phyloP scores from a whole-genome alignment of 257 asterid species.

The Solanum microdontum region DNA sequence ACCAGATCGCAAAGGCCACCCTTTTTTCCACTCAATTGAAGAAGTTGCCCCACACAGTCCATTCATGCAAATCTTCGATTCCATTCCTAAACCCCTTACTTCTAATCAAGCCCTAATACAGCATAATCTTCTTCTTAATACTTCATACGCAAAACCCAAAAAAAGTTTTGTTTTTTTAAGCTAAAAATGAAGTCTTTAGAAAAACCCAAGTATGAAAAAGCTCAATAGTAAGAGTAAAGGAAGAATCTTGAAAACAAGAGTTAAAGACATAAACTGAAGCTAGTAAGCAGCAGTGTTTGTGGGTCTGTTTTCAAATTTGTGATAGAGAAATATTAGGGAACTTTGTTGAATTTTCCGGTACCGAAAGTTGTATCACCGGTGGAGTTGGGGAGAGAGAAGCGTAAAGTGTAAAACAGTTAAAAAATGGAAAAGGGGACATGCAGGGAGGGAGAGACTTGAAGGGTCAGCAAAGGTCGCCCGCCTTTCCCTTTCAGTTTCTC shows the following conservation, averaged over 20 bases:
- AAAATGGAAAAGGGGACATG: not conserved
- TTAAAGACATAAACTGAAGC: conserved; percentile 7
- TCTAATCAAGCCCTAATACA: not conserved
- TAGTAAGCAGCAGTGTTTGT: not conserved
- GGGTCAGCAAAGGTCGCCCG: conserved; percentile 11
- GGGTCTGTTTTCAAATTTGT: not conserved
- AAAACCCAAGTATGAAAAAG: not conserved
- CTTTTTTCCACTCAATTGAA: conserved; percentile 43
- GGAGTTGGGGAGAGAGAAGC: not conserved
- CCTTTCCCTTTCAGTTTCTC: not conserved
- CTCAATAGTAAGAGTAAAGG: not conserved
- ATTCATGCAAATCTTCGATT: conserved; percentile 58
- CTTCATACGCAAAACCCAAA: not conserved
- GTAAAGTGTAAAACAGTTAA: not conserved
- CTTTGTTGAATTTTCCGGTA: not conserved
- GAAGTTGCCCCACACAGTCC: conserved; percentile 36
- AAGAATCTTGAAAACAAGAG: conserved; percentile 18
- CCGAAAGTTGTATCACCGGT: not conserved
- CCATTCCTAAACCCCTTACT: not conserved
- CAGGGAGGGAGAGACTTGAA: conserved; percentile 5
- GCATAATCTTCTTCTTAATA: conserved; percentile 7
- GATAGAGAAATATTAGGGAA: not conserved
- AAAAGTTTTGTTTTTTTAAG: not conserved
- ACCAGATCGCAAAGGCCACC: conserved; percentile 82
- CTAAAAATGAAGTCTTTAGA: not conserved